Percentiles rank a stretch among this genome's conserved stretches.
Evolutionary conservation across 495 filamentous ascomycete species (phyloP).

Genomic region (Podospora appendiculata): DNA sequence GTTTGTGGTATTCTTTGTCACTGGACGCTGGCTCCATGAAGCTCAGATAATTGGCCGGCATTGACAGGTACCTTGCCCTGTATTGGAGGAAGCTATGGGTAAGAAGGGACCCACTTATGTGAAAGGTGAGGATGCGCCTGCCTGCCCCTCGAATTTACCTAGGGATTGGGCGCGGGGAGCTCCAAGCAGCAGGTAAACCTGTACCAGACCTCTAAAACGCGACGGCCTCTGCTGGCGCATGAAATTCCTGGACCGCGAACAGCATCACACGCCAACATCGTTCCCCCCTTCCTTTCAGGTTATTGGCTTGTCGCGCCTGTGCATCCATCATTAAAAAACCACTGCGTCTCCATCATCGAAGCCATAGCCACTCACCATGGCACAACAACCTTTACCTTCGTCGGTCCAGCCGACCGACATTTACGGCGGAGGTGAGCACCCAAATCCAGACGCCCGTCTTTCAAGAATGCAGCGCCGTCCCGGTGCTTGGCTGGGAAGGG

Average conservation of each 20-base stretch:
- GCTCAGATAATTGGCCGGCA: too few species aligned
- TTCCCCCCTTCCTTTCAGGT: background rate
- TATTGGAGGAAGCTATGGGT: too few species aligned
- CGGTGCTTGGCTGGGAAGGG: background rate
- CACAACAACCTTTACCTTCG: slow-evolving; percentile 30
- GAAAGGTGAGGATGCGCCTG: background rate
- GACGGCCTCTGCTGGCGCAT: background rate
- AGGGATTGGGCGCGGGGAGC: slow-evolving; percentile 3
- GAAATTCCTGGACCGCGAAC: background rate
- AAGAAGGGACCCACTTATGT: background rate
- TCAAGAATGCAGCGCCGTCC: too few species aligned
- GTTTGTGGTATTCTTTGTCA: too few species aligned
- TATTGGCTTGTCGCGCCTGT: background rate
- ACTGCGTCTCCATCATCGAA: background rate
- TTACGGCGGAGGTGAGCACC: slow-evolving; percentile 68
- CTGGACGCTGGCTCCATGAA: too few species aligned
- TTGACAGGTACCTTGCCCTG: too few species aligned
- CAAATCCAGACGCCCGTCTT: background rate
- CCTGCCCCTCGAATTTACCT: slow-evolving; percentile 11
- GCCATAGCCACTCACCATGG: slow-evolving; percentile 5
- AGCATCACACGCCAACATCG: background rate
- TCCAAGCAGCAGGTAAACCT: too few species aligned
- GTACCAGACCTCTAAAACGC: background rate
- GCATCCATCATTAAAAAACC: background rate
- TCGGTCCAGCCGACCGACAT: slow-evolving; percentile 53